Evolutionary conservation across 2,329 filamentous ascomycete species (phyloP).

Genomic region (Diaporthe vaccinii): DNA sequence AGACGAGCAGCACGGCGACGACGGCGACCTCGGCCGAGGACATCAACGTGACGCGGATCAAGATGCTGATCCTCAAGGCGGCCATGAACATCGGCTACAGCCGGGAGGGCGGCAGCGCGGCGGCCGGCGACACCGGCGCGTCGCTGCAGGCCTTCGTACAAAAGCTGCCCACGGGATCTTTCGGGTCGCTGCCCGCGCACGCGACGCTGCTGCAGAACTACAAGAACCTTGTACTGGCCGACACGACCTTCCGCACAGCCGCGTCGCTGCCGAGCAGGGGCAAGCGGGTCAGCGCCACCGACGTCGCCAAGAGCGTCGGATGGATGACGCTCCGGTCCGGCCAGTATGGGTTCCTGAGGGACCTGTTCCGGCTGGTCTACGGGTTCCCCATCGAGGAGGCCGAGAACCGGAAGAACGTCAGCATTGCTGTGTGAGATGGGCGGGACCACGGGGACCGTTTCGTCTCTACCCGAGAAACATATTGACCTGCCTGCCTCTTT

Average conservation of each 20-base stretch:
- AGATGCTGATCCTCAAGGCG: conserved; percentile 84
- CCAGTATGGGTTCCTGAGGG: conserved; percentile 82
- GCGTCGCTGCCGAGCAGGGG: conserved; percentile 68
- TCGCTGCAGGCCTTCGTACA: conserved; percentile 83
- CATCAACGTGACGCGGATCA: conserved; percentile 81
- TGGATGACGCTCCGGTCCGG: conserved; percentile 79
- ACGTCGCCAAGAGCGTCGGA: conserved; percentile 83
- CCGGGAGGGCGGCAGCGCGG: conserved; percentile 60
- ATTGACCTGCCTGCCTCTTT: background rate
- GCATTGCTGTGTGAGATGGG: conserved; percentile 65
- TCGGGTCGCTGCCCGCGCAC: conserved; percentile 80
- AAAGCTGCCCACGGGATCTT: conserved; percentile 80
- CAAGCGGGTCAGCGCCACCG: conserved; percentile 75
- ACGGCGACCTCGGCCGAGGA: conserved; percentile 79
- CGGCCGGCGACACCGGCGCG: conserved; percentile 54
- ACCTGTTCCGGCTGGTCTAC: conserved; percentile 88
- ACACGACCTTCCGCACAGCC: conserved; percentile 73
- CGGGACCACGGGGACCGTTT: background rate
- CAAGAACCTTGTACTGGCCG: conserved; percentile 81
- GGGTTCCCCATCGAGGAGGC: conserved; percentile 86
- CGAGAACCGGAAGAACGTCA: conserved; percentile 74
- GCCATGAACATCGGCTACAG: conserved; percentile 88
- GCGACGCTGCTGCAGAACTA: conserved; percentile 81
- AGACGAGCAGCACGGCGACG: conserved; percentile 79
- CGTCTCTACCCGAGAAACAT: no score